These are phyloP conservation scores for Lactarius trivialis DNA, from an alignment of 768 basidiomycete genomes.

Conservation along the genomic window DNA sequence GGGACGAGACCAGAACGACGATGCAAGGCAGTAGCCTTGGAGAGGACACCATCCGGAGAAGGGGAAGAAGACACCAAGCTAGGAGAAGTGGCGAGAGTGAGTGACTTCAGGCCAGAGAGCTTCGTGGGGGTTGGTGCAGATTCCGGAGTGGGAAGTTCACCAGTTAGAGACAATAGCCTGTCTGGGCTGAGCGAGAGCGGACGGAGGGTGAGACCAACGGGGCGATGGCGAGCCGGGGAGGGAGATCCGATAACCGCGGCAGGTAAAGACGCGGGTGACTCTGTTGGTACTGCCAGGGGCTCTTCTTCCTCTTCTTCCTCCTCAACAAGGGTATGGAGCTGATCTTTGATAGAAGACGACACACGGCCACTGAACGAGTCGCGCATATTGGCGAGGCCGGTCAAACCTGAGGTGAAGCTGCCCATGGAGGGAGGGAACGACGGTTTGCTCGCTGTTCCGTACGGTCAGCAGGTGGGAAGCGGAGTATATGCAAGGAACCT, in stretches of 20 bases:
- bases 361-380: constrained; percentile 76
- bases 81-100: constrained; percentile 39
- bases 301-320: constrained; percentile 88
- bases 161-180: constrained; percentile 31
- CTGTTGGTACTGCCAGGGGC: constrained; percentile 26
- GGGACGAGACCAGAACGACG: constrained; percentile 32
- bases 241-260: constrained; percentile 24
- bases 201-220: constrained; percentile 59
- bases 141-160: constrained; percentile 27
- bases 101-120: constrained; percentile 44
- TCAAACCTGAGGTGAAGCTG: constrained; percentile 37
- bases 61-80: constrained; percentile 19
- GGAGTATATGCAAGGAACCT: constrained; percentile 31
- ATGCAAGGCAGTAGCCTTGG: constrained; percentile 23
- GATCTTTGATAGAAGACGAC: constrained; percentile 64
- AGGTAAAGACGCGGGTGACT: constrained; percentile 13
- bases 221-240: constrained; percentile 48
- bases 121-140: constrained; percentile 51
- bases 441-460: constrained; percentile 48
- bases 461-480: not conserved
- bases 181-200: constrained; percentile 66
- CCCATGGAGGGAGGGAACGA: constrained; percentile 47
- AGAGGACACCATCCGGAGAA: not conserved
- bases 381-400: constrained; percentile 51
- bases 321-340: constrained; percentile 71